A percentile compares a stretch with the other conserved stretches of the same genome.
These are phyloP conservation scores for Teunomyces atbi DNA, from an alignment of 805 yeast species.

Conservation along the genomic window DNA sequence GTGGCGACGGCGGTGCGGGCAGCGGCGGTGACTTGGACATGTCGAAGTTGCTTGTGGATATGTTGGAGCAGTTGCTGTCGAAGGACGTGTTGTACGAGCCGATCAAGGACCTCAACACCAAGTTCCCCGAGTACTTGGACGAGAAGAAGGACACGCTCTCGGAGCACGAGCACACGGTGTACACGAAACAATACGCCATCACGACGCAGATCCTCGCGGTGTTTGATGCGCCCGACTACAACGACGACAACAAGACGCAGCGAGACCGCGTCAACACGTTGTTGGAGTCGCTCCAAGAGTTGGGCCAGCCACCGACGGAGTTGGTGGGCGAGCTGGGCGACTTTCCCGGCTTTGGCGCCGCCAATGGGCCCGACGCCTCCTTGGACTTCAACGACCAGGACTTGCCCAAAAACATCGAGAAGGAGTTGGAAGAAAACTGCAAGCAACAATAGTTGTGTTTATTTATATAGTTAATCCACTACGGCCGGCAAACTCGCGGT, in stretches of 20 bases:
- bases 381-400: conserved; percentile 52
- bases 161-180: conserved; percentile 50
- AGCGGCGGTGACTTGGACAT: conserved; percentile 52
- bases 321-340: conserved; percentile 58
- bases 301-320: conserved; percentile 81
- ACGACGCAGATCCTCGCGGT: conserved; percentile 59
- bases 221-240: conserved; percentile 65
- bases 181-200: conserved; percentile 59
- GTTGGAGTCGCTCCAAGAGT: conserved; percentile 67
- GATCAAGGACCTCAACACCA: conserved; percentile 70
- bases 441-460: conserved; percentile 31
- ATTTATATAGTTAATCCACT: conserved; percentile 21
- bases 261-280: conserved; percentile 54
- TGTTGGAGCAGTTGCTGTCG: conserved; percentile 79
- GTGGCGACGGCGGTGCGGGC: conserved; percentile 28
- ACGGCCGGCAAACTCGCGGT: conserved; percentile 50
- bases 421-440: conserved; percentile 58
- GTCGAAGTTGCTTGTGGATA: conserved; percentile 61
- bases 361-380: conserved; percentile 32
- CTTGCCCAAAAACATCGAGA: conserved; percentile 51
- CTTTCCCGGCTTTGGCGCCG: conserved; percentile 44
- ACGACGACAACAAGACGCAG: conserved; percentile 44
- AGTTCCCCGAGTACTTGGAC: conserved; percentile 69
- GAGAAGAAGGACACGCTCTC: conserved; percentile 47
- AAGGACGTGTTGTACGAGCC: conserved; percentile 89